These are phyloP conservation scores for Termitomyces sp. DNA, from an alignment of 768 basidiomycete genomes.

Conservation along the genomic window DNA sequence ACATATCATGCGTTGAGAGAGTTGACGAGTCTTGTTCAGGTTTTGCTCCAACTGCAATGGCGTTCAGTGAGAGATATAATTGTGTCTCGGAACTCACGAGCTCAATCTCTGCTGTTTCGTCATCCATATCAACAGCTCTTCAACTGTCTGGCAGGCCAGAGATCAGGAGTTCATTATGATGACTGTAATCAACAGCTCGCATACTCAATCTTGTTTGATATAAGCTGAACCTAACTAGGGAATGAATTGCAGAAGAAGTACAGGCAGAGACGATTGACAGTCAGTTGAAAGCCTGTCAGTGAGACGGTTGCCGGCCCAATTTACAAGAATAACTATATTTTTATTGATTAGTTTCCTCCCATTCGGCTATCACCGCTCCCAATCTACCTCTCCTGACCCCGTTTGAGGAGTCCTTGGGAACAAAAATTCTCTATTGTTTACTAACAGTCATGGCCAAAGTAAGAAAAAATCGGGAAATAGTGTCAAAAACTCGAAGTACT, in stretches of 20 bases:
- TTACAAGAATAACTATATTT: background rate
- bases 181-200: background rate
- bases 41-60: conserved; percentile 76
- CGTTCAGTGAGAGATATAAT: background rate
- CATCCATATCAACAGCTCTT: conserved; percentile 35
- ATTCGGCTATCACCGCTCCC: too few relatives aligned
- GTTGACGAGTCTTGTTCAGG: conserved; percentile 79
- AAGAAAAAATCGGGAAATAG: background rate
- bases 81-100: conserved; percentile 36
- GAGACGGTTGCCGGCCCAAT: background rate
- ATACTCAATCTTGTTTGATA: background rate
- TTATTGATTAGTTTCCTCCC: background rate
- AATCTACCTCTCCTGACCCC: background rate
- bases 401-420: background rate
- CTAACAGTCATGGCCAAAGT: background rate
- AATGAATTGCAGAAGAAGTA: background rate
- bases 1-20: conserved; percentile 87
- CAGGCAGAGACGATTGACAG: too few relatives aligned
- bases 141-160: background rate
- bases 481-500: background rate
- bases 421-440: background rate
- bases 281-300: background rate
- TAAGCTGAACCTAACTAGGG: background rate
- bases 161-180: background rate
- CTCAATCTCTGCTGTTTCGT: conserved; percentile 76